Percentiles rank a stretch among this genome's conserved stretches.
Evolutionary conservation across 106 monocot species (phyloP).

Genomic region (Dendrobium catenatum): DNA sequence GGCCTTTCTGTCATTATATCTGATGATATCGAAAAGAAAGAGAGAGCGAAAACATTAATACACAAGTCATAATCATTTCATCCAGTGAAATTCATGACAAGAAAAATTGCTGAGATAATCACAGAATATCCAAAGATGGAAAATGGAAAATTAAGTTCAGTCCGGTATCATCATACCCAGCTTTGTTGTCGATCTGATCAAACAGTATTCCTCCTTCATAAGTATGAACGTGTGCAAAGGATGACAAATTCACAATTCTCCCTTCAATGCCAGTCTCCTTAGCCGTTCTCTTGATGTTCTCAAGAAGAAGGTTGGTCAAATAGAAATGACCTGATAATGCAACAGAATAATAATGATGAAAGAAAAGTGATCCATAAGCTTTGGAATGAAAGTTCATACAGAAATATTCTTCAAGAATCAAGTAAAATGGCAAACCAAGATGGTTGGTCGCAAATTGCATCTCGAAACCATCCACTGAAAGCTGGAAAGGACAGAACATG

Average conservation of each 20-base stretch:
- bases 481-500: conserved; percentile 43
- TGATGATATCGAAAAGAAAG: conserved; percentile 5
- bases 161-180: conserved; percentile 16
- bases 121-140: neutral
- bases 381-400: neutral
- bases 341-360: neutral
- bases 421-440: conserved; percentile 38
- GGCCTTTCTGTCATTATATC: conserved; percentile 67
- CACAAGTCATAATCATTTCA: neutral
- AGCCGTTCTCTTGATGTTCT: conserved; percentile 74
- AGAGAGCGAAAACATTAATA: neutral
- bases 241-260: conserved; percentile 80
- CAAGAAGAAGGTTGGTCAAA: conserved; percentile 84
- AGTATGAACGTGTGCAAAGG: conserved; percentile 51
- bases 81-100: neutral
- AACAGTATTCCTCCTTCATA: conserved; percentile 61
- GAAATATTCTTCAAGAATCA: neutral
- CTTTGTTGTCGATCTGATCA: conserved; percentile 45
- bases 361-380: neutral
- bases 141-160: too few relatives aligned
- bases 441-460: conserved; percentile 91
- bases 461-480: conserved; percentile 75
- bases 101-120: neutral
- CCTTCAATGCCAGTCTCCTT: conserved; percentile 59
- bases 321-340: conserved; percentile 64